phyloP scores from a whole-genome alignment of 306 rosid species.

The Oemleria cerasiformis region DNA sequence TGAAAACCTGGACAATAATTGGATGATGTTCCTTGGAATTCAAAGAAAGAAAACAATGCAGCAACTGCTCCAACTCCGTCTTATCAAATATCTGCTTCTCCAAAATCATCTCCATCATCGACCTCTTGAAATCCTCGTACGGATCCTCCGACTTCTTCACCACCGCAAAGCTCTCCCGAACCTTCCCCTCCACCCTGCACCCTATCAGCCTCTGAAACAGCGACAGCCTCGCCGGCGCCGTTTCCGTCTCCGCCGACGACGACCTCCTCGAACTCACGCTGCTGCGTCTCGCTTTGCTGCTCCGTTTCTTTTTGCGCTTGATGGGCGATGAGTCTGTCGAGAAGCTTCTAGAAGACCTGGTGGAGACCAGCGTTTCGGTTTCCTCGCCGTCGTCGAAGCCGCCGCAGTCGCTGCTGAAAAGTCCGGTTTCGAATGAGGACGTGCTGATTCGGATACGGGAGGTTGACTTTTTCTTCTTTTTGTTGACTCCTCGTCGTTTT shows the following conservation, averaged over 20 bases:
- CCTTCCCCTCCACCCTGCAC: slow-evolving; percentile 52
- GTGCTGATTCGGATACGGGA: slow-evolving; percentile 43
- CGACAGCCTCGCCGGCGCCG: slow-evolving; percentile 58
- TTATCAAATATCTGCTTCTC: slow-evolving; percentile 56
- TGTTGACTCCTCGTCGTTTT: slow-evolving; percentile 30
- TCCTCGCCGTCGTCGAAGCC: slow-evolving; percentile 39
- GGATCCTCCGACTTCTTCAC: slow-evolving; percentile 62
- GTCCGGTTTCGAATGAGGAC: slow-evolving; percentile 51
- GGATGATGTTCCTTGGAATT: slow-evolving; percentile 38
- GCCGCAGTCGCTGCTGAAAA: slow-evolving; percentile 44
- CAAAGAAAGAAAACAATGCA: slow-evolving; percentile 49
- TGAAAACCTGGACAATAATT: slow-evolving; percentile 41
- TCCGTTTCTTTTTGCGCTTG: slow-evolving; percentile 15
- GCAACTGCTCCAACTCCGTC: slow-evolving; percentile 47
- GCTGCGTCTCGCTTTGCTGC: slow-evolving; percentile 22
- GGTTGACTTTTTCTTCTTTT: slow-evolving; percentile 30
- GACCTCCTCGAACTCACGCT: slow-evolving; percentile 13
- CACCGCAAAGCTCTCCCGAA: slow-evolving; percentile 57
- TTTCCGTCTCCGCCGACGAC: neutral
- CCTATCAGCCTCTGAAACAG: slow-evolving; percentile 52
- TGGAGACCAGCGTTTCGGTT: slow-evolving; percentile 54
- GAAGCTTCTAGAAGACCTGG: slow-evolving; percentile 44
- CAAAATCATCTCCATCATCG: slow-evolving; percentile 63
- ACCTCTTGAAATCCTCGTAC: slow-evolving; percentile 53
- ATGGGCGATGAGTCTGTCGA: slow-evolving; percentile 37